A percentile compares a stretch with the other conserved stretches of the same genome.
These are phyloP conservation scores for Tephrocybe sp. DNA, from an alignment of 768 basidiomycete genomes.

Conservation along the genomic window DNA sequence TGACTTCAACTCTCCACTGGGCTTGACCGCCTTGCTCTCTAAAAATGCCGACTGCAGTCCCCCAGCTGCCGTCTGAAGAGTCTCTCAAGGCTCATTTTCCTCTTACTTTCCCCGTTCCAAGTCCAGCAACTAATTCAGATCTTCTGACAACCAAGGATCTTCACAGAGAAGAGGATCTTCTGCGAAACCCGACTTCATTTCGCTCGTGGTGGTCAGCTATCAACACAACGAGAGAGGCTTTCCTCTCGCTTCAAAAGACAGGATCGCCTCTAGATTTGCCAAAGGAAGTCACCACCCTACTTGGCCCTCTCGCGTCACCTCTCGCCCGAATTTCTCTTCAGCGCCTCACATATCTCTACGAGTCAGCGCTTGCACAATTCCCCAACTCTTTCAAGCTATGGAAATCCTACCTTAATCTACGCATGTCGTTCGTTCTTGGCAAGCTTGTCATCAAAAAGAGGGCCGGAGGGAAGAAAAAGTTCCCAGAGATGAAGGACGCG, in stretches of 20 bases:
- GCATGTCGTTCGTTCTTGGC: conserved; percentile 87
- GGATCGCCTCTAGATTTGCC: conserved; percentile 49
- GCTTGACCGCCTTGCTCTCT: conserved; percentile 2
- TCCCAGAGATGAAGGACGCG: conserved; percentile 88
- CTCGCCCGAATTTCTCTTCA: conserved; percentile 77
- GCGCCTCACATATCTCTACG: conserved; percentile 89
- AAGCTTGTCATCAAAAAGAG: conserved; percentile 69
- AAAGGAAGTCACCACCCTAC: conserved; percentile 53
- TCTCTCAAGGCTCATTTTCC: conserved; percentile 65
- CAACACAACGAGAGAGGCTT: conserved; percentile 67
- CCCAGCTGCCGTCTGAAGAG: conserved; percentile 48
- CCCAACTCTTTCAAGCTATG: conserved; percentile 93
- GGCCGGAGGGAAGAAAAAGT: conserved; percentile 87
- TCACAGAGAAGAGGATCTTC: conserved; percentile 89
- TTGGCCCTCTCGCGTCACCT: conserved; percentile 80
- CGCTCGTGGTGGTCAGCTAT: conserved; percentile 93
- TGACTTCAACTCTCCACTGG: conserved; percentile 1
- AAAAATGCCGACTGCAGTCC: conserved; percentile 59
- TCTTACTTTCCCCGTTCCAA: conserved; percentile 82
- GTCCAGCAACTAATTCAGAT: conserved; percentile 73
- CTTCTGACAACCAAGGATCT: conserved; percentile 77
- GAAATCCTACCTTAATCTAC: conserved; percentile 86
- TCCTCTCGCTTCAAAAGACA: conserved; percentile 53
- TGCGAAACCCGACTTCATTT: conserved; percentile 89
- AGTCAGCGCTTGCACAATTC: conserved; percentile 85